These are phyloP conservation scores for Leptographium galeiforme DNA, from an alignment of 2,329 filamentous ascomycete genomes.

Conservation along the genomic window DNA sequence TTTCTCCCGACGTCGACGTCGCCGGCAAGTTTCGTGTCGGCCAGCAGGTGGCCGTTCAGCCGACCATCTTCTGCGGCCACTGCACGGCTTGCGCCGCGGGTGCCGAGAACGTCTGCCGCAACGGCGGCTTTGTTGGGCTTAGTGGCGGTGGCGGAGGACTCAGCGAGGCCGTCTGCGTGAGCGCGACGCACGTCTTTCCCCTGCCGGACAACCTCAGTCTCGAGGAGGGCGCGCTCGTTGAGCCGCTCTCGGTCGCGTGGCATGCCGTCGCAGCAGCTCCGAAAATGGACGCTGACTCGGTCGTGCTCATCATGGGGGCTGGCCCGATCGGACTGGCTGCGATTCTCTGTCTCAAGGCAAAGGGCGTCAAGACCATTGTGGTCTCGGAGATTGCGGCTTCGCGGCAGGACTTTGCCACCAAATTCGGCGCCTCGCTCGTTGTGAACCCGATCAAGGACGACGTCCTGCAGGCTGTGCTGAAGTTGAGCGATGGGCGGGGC, in stretches of 20 bases:
- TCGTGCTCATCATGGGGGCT: constrained; percentile 43
- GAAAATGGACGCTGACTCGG: constrained; percentile 26
- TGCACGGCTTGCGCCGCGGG: constrained; percentile 24
- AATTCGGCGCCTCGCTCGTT: constrained; percentile 39
- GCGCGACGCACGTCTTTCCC: constrained; percentile 2
- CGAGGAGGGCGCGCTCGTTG: constrained; percentile 41
- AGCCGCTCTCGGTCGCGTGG: constrained; percentile 46
- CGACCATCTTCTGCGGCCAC: constrained; percentile 45
- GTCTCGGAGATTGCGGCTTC: constrained; percentile 42
- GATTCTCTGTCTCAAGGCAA: constrained; percentile 45
- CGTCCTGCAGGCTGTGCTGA: background rate
- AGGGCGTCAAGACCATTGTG: constrained; percentile 31
- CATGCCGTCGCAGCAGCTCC: constrained; percentile 39
- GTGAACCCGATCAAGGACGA: constrained; percentile 31
- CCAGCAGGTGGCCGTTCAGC: constrained; percentile 54
- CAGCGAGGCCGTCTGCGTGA: constrained; percentile 19
- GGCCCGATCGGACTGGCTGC: constrained; percentile 48
- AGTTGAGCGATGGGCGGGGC: background rate
- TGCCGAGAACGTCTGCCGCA: constrained; percentile 22
- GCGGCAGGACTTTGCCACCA: constrained; percentile 41
- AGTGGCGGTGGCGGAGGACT: constrained; percentile 3
- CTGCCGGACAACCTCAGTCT: constrained; percentile 34
- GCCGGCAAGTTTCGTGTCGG: constrained; percentile 41
- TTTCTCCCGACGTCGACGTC: constrained; percentile 39
- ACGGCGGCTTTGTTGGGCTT: constrained; percentile 16